Base-by-base conservation (phyloP, 176 grass and related monocot genomes). In the Aegilops speltoides region DNA sequence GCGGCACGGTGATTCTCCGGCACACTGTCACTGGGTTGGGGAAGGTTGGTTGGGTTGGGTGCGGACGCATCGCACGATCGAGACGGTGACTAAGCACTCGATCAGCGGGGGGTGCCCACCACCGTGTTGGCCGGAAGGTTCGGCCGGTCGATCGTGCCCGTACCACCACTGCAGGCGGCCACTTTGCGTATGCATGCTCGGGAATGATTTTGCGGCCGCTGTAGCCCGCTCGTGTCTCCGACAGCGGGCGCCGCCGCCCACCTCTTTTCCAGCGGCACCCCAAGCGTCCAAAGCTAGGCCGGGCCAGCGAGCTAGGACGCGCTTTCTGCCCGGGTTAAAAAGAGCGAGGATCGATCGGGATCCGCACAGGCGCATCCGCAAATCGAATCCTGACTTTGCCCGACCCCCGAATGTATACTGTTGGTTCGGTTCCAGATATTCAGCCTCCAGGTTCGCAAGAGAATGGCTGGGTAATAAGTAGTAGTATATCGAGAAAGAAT, bases 261-360 rank as follows among this genome's bases (percentile, higher is more conserved):
- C 82, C 68, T 85, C 68, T 85, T 85, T 89, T 89, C 88, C 82
- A 68, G 83, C 82, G 13, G 77, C 68, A 29, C 33, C 43, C 43
- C 7, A 46, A 9, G 28, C n/a, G 57, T 19, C 57, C 69, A 52
- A 52, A 52, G 48, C 48, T 52, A 6, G 1, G 59, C 22, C 40
- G 57, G 22, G 62, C 48, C 61, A 25, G 61, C 14, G 32, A 31
- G 19, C 79, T 52, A 5, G 43, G 0, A 83, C 50, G 72, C 72
- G 26, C 10, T 79, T 79, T 76, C 46, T 19, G 54, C 54, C 54
- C 50, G 50, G 50, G 50, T 54, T 19, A 0, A 54, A 52, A 52
- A 19, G 29, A 46, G 12, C 12, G 16, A 54, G 50, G 16, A 54
- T 19, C 50, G 14, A 19, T 54, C 50, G 50, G 43, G 43, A 45